Evolutionary conservation across 2,329 filamentous ascomycete species (phyloP), one percentile per base, ranked within the genome.

Genomic region (Ophiostoma tasmaniense): DNA sequence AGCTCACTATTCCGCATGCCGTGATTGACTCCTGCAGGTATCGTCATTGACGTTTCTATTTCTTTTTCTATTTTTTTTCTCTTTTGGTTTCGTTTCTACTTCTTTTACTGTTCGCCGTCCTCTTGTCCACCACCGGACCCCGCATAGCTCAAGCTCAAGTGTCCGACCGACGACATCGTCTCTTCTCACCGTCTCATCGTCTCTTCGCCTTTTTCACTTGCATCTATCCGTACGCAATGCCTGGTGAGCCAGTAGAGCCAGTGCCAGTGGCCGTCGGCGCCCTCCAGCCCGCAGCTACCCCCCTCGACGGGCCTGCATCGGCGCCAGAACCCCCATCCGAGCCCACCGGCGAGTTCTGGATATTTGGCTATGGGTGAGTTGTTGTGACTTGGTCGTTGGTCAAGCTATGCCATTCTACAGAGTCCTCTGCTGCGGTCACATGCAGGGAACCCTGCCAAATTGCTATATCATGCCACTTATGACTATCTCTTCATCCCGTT

Each of bases 331-430:
- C n/a, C 33, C 5, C 33, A 6, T 28, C 68, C 6, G 61, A 67
- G 17, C 64, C 50, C 10, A 66, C 55, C 8, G 70, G 85, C 45
- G 91, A 96, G 76, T 93, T 98, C 75, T 99, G 95, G 95, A 83
- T 99, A 64, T 98, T 97, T 79, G 95, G 95, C 71, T 99, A 98
- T 76, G 95, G 94, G 94, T 97, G 70, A 70, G 73, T 71, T 6
- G 3, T 10, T 25, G 8, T 25, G 42, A n/a, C n/a, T n/a, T n/a
- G n/a, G n/a, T n/a, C n/a, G n/a, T n/a, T n/a, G n/a, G n/a, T n/a
- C n/a, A n/a, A n/a, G n/a, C n/a, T n/a, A n/a, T n/a, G n/a, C n/a
- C n/a, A n/a, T n/a, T n/a, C n/a, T n/a, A n/a, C n/a, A n/a, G n/a
- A n/a, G n/a, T 6, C 1, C 55, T 30, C 14, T 30, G 20, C n/a